Evolutionary conservation across 1,284 basidiomycete genomes (phyloP), one percentile per base, ranked within the genome.

Genomic region (Coniophora puteana): DNA sequence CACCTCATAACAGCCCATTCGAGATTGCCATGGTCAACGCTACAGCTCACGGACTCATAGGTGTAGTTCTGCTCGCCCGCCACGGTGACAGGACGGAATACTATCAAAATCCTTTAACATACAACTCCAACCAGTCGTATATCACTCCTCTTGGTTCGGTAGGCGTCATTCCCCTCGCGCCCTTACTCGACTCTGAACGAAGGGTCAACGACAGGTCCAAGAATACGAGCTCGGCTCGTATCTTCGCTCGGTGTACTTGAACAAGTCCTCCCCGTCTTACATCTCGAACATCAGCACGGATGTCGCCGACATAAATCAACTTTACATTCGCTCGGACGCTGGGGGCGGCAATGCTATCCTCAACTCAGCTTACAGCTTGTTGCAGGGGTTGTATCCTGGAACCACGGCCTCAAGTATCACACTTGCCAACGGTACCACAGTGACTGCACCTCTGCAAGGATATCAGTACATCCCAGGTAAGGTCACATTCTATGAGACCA

Each of bases 401-500:
- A 68, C 66, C 3, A 43, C 51, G 11, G 34, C 48, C 4, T 55
- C 56, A 22, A 65, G 51, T 21, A 65, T 57, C 23, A 62, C 55
- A 3, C 63, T 78, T 11, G 76, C 73, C 1, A 69, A 78, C 45
- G 75, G 77, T 8, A 57, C 69, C 16, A 62, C 30, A 10, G 62
- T 80, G n/a, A 52, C 65, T 0, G 67, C 68, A 13, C 74, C 74
- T 1, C 55, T 77, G 6, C 61, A 63, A 13, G 78, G 78, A 1
- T 81, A 79, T 46, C 73, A 76, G 31, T 63, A 59, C 37, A 14
- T 59, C 17, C 61, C 57, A 29, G 41, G 41, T 47, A 36, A 29
- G 47, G 24, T 16, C 18, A 16, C 36, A 5, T 27, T 8, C 25
- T 29, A 16, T 33, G 13, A 13, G 10, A 21, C 21, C 14, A 30